Conservation (phyloP, 2,329 filamentous ascomycete genomes). For the Hypoxylon sp. region DNA sequence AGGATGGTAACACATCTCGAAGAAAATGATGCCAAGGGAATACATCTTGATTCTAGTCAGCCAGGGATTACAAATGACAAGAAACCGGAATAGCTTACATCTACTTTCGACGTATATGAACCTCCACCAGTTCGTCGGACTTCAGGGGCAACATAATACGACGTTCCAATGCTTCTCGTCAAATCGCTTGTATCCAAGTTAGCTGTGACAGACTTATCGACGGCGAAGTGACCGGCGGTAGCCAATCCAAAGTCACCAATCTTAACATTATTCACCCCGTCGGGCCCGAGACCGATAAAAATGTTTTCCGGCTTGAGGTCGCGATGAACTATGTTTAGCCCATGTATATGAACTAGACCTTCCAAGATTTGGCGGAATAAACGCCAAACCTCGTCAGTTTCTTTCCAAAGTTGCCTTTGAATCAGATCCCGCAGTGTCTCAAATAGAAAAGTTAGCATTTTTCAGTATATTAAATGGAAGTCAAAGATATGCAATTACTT, state of each 20-base stretch:
- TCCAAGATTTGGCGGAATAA: conserved; percentile 93
- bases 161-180: conserved; percentile 81
- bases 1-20: conserved; percentile 90
- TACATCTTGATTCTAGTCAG: conserved; percentile 78
- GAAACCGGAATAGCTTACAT: conserved; percentile 68
- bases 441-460: conserved; percentile 34
- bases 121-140: conserved; percentile 81
- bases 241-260: conserved; percentile 98
- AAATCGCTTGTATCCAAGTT: conserved; percentile 72
- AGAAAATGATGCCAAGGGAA: conserved; percentile 96
- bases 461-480: neutral
- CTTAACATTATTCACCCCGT: conserved; percentile 89
- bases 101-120: conserved; percentile 92
- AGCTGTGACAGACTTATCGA: conserved; percentile 66
- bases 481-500: conserved; percentile 52
- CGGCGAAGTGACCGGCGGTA: conserved; percentile 84
- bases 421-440: conserved; percentile 91
- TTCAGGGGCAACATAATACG: conserved; percentile 94
- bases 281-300: conserved; percentile 80
- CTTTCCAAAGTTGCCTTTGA: conserved; percentile 78
- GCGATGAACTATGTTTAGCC: conserved; percentile 91
- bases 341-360: conserved; percentile 90
- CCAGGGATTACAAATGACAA: neutral
- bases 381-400: conserved; percentile 86
- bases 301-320: conserved; percentile 98